A percentile compares a stretch with the other conserved stretches of the same genome.
phyloP scores from a whole-genome alignment of 306 rosid genomes.

The Cicer pinnatifidum region DNA sequence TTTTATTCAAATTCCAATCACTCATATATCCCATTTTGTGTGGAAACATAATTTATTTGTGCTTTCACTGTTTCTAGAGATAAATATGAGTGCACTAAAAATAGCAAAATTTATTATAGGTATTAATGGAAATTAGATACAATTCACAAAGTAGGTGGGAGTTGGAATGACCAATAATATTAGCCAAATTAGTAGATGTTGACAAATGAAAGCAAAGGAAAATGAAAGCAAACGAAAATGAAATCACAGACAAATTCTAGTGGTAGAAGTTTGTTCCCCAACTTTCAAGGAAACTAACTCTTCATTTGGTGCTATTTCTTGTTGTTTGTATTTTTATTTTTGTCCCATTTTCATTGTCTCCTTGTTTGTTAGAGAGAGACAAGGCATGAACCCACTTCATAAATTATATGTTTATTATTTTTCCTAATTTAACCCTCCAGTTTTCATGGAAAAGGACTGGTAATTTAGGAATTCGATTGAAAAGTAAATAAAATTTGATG shows the following conservation, averaged over 20 bases:
- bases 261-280: slow-evolving; percentile 59
- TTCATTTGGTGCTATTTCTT: slow-evolving; percentile 37
- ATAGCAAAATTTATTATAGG: slow-evolving; percentile 22
- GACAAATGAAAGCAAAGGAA: slow-evolving; percentile 53
- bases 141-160: slow-evolving; percentile 45
- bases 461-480: too few relatives aligned
- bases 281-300: slow-evolving; percentile 55
- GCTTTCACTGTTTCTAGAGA: slow-evolving; percentile 39
- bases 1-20: slow-evolving; percentile 35
- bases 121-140: slow-evolving; percentile 21
- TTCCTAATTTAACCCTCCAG: too few relatives aligned
- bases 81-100: slow-evolving; percentile 3
- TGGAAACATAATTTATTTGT: slow-evolving; percentile 42
- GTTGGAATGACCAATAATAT: slow-evolving; percentile 46
- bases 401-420: neutral
- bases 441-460: too few relatives aligned
- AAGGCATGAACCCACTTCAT: slow-evolving; percentile 47
- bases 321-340: slow-evolving; percentile 22
- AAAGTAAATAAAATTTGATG: too few relatives aligned
- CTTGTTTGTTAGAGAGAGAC: slow-evolving; percentile 44
- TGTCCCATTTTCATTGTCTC: slow-evolving; percentile 50
- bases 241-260: slow-evolving; percentile 37
- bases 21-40: slow-evolving; percentile 36
- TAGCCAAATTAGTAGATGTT: slow-evolving; percentile 41
- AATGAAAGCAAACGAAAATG: slow-evolving; percentile 41